Evolutionary conservation across 2,329 filamentous ascomycete species (phyloP), one percentile per base, ranked within the genome.

Genomic region (Ilyonectria robusta): DNA sequence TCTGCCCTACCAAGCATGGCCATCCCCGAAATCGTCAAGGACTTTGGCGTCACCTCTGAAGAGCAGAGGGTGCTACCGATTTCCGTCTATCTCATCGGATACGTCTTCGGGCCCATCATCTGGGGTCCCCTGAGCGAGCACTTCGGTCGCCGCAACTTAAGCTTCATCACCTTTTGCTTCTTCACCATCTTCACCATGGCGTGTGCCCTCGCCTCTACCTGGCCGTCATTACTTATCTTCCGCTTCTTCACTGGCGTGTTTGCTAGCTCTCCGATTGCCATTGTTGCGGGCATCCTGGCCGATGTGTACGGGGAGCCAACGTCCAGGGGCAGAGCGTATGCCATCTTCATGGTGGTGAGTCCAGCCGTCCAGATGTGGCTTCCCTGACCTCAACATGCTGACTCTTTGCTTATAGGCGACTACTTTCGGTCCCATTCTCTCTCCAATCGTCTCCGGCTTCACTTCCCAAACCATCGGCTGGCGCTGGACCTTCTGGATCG

Each of bases 401-500:
- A 76, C 51, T 6, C 8, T 2, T 9, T 5, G 29, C 9, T 19
- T 19, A 29, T 68, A 88, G 86, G 84, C 85, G 15, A 93, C 91
- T 4, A 86, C 88, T 0, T 88, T 88, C 50, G 92, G 92, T 0
- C 91, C 90, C 0, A 84, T 93, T n/a, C 78, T 91, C 2, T 88
- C 89, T 1, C 91, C 91, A 3, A 87, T 91, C 17, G 84, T 91
- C 23, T 89, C 88, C 0, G 91, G 91, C 10, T 93, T 87, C 78
- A 86, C 88, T 44, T 83, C 88, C 1, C 76, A 83, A 1, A 84
- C 83, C 1, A 85, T 92, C 29, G 87, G 86, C 29, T 93, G 91
- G 92, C 85, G 89, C 47, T 93, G 91, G 92, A 81, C 86, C 1
- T 93, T 93, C 75, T 93, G 91, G 87, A 85, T 94, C 26, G 91